A percentile compares a stretch with the other conserved stretches of the same genome.
Conservation (phyloP, 768 basidiomycete genomes). For the Termitomyces sp. region DNA sequence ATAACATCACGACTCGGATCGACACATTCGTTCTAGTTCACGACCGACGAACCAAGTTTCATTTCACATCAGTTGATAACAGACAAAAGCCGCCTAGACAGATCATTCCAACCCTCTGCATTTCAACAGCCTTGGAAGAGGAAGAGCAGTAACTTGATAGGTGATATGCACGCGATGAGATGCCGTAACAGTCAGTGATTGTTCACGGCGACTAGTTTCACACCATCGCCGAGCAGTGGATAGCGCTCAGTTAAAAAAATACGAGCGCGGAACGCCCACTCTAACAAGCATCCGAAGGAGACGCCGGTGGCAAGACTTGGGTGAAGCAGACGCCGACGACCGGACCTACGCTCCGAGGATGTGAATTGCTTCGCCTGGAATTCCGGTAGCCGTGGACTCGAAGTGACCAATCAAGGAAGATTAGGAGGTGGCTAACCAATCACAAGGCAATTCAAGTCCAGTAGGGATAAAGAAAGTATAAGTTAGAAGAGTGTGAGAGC, state of each 20-base stretch:
- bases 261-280: background rate
- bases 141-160: background rate
- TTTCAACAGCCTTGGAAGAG: too few relatives aligned
- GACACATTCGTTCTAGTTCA: background rate
- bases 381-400: background rate
- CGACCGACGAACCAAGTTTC: background rate
- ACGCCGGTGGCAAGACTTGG: background rate
- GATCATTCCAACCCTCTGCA: too few relatives aligned
- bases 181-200: too few relatives aligned
- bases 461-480: background rate
- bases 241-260: background rate
- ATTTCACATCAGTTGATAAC: background rate
- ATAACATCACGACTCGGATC: background rate
- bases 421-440: background rate
- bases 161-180: background rate
- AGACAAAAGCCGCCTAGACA: too few relatives aligned
- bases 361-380: background rate
- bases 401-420: background rate
- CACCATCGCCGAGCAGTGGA: background rate
- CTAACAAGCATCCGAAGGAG: background rate
- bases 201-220: background rate
- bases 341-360: background rate
- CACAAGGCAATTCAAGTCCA: background rate
- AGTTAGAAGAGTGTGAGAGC: background rate
- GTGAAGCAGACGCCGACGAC: background rate